Base-by-base conservation (phyloP, 768 basidiomycete species). In the Pleurotus pulmonarius region DNA sequence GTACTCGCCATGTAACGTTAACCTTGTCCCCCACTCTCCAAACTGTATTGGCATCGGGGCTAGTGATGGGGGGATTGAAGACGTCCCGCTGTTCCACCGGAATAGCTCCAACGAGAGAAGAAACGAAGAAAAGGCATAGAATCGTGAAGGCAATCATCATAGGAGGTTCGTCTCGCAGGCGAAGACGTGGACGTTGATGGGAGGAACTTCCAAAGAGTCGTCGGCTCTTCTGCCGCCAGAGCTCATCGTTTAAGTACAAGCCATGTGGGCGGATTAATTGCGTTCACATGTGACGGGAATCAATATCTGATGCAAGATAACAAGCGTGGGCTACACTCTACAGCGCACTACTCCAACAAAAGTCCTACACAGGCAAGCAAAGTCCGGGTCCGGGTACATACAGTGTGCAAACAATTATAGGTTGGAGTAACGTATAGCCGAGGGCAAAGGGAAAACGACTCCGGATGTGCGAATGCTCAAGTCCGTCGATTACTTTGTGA, bases 1-100 rank as follows among this genome's bases (percentile, higher is more conserved):
- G 34, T 18, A 67, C 77, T 54, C 58, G 83, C 85, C 85, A 87
- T 5, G 76, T 77, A 48, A 85, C 83, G 15, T 68, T 75, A 59
- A 77, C 74, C 3, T 60, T 69, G 6, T 71, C 58, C 1, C 84
- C 84, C 16, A 75, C 69, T 9, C 64, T 65, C 85, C 85, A 87
- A 15, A 81, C 72, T 1, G 79, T 75, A 15, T 62, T 63, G 11
- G 69, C 65, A 24, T 71, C 70, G 1, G 85, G 85, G 45, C 65
- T 73, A 15, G 71, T 76, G 65, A 86, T 81, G 52, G 67, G 73
- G 0, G 84, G 84, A 9, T 63, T 72, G 61, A 77, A 78, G 7
- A 85, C 81, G 47, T 77, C 75, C 39, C 80, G 71, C 58, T 64
- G 60, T 52, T 56, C 58, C 38, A 81, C 61, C 1, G 77, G 78